Percentiles rank a stretch among this genome's conserved stretches.
phyloP scores from a whole-genome alignment of 257 asterid species.

The Przewalskia tangutica region DNA sequence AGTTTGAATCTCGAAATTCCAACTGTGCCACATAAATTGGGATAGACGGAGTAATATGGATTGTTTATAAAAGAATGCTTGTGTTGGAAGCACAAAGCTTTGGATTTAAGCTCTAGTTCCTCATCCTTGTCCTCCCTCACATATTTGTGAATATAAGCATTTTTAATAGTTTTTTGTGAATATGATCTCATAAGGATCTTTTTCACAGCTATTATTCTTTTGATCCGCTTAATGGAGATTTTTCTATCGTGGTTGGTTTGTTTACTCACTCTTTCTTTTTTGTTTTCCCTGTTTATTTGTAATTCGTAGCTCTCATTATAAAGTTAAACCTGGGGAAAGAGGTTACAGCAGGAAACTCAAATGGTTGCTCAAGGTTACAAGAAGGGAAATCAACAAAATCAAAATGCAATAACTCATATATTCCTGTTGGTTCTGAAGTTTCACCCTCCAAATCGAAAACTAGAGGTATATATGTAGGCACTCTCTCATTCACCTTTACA shows the following conservation, averaged over 20 bases:
- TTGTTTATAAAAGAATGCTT: not conserved
- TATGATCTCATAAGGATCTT: not conserved
- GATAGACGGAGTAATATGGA: not conserved
- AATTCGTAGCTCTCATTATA: constrained; percentile 20
- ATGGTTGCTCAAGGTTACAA: constrained; percentile 4
- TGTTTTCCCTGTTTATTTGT: not conserved
- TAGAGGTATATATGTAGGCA: constrained; percentile 9
- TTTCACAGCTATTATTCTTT: not conserved
- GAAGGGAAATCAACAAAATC: not conserved
- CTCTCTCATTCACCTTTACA: not conserved
- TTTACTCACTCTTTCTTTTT: not conserved
- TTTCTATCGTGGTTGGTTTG: not conserved
- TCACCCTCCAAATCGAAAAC: constrained; percentile 1
- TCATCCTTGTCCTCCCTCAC: not conserved
- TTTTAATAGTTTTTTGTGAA: not conserved
- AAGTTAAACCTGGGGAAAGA: constrained; percentile 13
- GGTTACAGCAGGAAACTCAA: not conserved
- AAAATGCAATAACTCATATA: constrained; percentile 2
- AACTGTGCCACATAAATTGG: too few relatives aligned
- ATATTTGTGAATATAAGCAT: not conserved
- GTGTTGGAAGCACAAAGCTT: not conserved
- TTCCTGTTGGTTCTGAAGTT: constrained; percentile 1
- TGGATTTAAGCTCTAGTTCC: not conserved
- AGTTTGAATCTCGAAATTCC: too few relatives aligned
- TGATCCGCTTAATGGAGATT: not conserved